Base-by-base conservation (phyloP, 2,329 filamentous ascomycete genomes). In the Cladosporium austrohemisphaericum region DNA sequence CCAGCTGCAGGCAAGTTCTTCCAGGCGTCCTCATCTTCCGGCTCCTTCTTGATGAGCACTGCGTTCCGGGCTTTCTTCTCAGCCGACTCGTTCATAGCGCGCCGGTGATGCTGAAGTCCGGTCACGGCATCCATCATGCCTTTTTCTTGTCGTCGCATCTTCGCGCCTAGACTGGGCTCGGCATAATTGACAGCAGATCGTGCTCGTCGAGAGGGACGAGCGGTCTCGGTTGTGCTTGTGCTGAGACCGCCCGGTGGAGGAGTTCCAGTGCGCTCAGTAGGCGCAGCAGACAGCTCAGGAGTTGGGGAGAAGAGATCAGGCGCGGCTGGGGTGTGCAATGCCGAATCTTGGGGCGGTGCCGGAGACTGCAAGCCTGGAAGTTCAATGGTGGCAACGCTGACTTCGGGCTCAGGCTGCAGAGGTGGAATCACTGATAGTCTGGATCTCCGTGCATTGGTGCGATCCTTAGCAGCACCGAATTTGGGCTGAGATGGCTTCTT, bases 81-180 rank as follows among this genome's bases (percentile, higher is more conserved):
- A 10, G 36, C 43, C 13, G 57, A 50, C 38, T 52, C 48, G 57
- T 56, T 64, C 57, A 65, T 61, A 56, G 52, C 58, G 32, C 53
- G 52, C 16, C 57, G 49, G 5, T 55, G 60, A 52, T 62, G 59
- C 25, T 64, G 59, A 10, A 63, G 56, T 2, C 63, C 63, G 32
- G 57, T 56, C 4, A 76, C 66, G 1, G 74, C 74, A 55, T 76
- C 72, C 1, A 70, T 69, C 46, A 75, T 60, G 43, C 73, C 66
- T 53, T 74, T 73, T 41, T 65, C 66, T 1, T 73, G 72, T 20
- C 74, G 67, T 16, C 74, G 65, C 73, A 77, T 76, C 56, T 77
- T 77, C 13, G 67, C 69, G 37, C 65, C 65, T 13, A 76, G 60
- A 41, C 66, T 74, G 1, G 74, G 74, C 53, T 76, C 73, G 10